Base-by-base conservation (phyloP, 768 basidiomycete species). In the Dendrothele bispora region DNA sequence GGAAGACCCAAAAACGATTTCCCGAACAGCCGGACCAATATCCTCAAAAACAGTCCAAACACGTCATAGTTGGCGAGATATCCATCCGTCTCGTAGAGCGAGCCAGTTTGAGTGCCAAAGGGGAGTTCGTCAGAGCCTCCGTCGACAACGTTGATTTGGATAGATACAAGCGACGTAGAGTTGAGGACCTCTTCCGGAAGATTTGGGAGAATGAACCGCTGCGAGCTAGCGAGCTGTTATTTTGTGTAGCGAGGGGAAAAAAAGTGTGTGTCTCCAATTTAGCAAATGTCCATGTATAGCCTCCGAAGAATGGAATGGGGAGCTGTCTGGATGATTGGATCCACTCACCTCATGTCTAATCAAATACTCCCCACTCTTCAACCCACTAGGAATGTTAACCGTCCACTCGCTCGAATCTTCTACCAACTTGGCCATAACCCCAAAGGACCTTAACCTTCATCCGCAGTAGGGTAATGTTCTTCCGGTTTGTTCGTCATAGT, bases 371-470 rank as follows among this genome's bases (percentile, higher is more conserved):
- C 61, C 61, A 18, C 41, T 51, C 46, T 55, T 52, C 20, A 62
- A 49, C 21, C 50, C 46, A 7, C 47, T 39, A 2, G 61, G 61
- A 17, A 61, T 54, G 20, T 48, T 53, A 32, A 61, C 52, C 18
- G 17, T 56, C 56, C 55, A 55, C 50, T 48, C 43, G 15, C 57
- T 55, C 26, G 56, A 55, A 24, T 55, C 43, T n/a, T n/a, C n/a
- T n/a, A n/a, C 55, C 10, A 61, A 32, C 39, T 57, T 56, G 20
- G 59, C 59, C 57, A 61, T 58, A n/a, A n/a, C 51, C 59, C 59
- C 59, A 61, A 21, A 61, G 48, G 11, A 55, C 59, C n/a, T n/a
- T n/a, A n/a, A 2, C 46, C 29, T 10, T 39, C 40, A n/a, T 55
- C 57, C 25, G 49, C 56, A 12, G 45, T 52, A 14, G 58, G 59